Evolutionary conservation across 2,329 filamentous ascomycete species (phyloP).

Genomic region (Beauveria rudraprayagi): DNA sequence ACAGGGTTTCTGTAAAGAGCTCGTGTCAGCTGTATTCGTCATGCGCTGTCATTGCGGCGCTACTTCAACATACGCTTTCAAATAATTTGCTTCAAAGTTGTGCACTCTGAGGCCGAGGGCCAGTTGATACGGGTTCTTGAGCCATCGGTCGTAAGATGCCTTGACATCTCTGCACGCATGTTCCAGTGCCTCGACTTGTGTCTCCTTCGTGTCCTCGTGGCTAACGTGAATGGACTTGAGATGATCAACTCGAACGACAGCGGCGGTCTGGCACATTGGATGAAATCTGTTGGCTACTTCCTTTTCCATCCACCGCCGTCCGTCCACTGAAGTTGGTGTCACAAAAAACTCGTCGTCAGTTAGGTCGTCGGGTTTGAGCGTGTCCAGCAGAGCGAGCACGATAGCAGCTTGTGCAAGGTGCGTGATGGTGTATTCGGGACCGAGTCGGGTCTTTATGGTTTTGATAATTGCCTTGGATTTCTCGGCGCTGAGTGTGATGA

Average conservation of each 20-base stretch:
- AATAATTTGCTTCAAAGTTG: background rate
- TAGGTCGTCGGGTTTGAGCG: background rate
- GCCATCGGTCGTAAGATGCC: slow-evolving; percentile 7
- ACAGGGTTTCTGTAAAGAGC: background rate
- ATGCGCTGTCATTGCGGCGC: too few species aligned
- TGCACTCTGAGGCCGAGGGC: background rate
- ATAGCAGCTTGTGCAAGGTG: background rate
- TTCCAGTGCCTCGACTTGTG: background rate
- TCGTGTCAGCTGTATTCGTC: background rate
- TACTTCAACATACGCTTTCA: background rate
- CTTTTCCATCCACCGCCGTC: background rate
- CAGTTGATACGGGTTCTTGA: slow-evolving; percentile 4
- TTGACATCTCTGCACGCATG: slow-evolving; percentile 7
- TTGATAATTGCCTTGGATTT: background rate
- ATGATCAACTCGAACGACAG: background rate
- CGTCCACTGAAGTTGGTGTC: background rate
- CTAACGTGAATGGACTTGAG: background rate
- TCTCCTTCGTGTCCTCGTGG: background rate
- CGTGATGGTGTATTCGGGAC: background rate
- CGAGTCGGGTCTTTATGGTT: background rate
- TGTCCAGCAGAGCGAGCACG: background rate
- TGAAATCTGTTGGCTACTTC: background rate
- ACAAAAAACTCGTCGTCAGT: background rate
- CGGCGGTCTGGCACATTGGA: background rate
- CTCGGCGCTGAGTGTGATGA: background rate